Evolutionary conservation across 352 stramenopile genomes (phyloP).

Genomic region (Globisporangium nunn): DNA sequence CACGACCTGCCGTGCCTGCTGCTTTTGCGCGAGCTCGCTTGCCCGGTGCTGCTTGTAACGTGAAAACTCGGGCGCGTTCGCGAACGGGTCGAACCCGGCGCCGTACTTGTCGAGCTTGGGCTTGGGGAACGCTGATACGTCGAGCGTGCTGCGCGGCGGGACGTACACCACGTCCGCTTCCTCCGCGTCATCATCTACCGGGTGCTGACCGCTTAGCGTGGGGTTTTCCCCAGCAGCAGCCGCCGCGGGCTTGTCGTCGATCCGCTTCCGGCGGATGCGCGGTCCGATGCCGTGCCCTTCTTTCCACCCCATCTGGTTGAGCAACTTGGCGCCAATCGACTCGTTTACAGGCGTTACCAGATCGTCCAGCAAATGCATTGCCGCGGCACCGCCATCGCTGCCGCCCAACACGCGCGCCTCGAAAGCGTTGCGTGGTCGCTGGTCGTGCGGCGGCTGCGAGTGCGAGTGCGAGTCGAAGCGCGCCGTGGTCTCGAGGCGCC

Average conservation of each 20-base stretch:
- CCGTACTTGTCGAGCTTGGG: slow-evolving; percentile 75
- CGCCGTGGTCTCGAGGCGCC: slow-evolving; percentile 60
- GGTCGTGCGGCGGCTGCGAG: slow-evolving; percentile 33
- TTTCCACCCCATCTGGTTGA: slow-evolving; percentile 89
- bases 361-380: slow-evolving; percentile 59
- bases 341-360: slow-evolving; percentile 63
- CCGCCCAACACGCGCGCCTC: slow-evolving; percentile 7
- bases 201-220: neutral
- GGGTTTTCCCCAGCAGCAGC: neutral
- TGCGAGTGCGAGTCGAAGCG: slow-evolving; percentile 62
- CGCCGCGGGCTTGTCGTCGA: slow-evolving; percentile 8
- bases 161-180: slow-evolving; percentile 46
- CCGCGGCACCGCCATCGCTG: neutral
- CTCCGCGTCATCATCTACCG: slow-evolving; percentile 14
- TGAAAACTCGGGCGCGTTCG: slow-evolving; percentile 64
- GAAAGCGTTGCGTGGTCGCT: slow-evolving; percentile 11
- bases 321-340: slow-evolving; percentile 76
- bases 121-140: slow-evolving; percentile 46
- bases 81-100: slow-evolving; percentile 72
- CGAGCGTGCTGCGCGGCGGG: slow-evolving; percentile 46
- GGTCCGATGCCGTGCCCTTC: slow-evolving; percentile 85
- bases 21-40: slow-evolving; percentile 15
- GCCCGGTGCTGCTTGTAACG: slow-evolving; percentile 36
- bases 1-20: slow-evolving; percentile 37
- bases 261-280: slow-evolving; percentile 43